These are phyloP conservation scores for Fusarium agapanthi DNA, from an alignment of 2,329 filamentous ascomycete species.

Conservation along the genomic window DNA sequence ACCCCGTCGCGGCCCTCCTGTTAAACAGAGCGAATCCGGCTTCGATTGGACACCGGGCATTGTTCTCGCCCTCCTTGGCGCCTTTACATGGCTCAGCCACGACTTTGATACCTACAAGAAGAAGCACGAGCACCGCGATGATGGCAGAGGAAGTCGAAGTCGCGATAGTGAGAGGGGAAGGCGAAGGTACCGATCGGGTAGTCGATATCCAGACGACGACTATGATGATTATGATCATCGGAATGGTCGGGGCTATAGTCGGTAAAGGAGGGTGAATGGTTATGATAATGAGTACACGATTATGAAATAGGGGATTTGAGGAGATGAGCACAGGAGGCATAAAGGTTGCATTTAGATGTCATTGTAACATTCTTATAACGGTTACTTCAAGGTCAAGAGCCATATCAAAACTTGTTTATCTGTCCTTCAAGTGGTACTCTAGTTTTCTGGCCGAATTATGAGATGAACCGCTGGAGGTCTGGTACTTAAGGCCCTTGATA, in stretches of 20 bases:
- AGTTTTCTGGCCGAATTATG: too few species aligned
- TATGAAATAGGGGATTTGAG: not conserved
- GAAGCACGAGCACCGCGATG: slow-evolving; percentile 1
- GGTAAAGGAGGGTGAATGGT: not conserved
- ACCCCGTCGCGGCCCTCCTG: slow-evolving; percentile 39
- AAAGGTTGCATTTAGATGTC: not conserved
- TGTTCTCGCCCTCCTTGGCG: slow-evolving; percentile 49
- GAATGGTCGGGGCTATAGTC: slow-evolving; percentile 19
- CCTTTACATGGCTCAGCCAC: slow-evolving; percentile 50
- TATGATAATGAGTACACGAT: slow-evolving; percentile 4
- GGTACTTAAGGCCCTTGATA: too few species aligned
- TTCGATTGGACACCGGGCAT: slow-evolving; percentile 55
- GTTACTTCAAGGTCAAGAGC: not conserved
- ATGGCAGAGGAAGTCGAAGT: not conserved
- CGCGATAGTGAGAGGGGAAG: slow-evolving; percentile 27
- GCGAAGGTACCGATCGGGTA: slow-evolving; percentile 15
- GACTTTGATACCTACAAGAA: slow-evolving; percentile 43
- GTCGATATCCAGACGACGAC: slow-evolving; percentile 7
- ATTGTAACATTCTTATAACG: not conserved
- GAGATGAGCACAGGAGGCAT: not conserved
- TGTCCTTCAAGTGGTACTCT: not conserved
- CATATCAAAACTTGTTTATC: not conserved
- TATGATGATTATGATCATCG: slow-evolving; percentile 20
- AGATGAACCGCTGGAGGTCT: not conserved
- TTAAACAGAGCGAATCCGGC: slow-evolving; percentile 44